Evolutionary conservation across 2,329 filamentous ascomycete genomes (phyloP), one percentile per base, ranked within the genome.

Genomic region (Trichothecium sympodiale): DNA sequence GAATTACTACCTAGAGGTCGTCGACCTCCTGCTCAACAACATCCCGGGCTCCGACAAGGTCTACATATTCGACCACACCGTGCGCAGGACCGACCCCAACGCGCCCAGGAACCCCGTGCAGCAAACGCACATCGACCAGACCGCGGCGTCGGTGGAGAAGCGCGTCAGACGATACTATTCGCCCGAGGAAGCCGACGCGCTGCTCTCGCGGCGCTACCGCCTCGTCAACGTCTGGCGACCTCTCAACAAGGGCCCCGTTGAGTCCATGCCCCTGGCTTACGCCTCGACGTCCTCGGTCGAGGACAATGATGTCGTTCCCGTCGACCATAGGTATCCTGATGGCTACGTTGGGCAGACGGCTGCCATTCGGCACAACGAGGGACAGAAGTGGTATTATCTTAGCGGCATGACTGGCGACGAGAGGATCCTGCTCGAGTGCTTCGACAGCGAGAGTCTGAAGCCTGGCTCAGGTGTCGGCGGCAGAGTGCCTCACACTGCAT

Each of bases 211-310:
- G 3, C 76, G 86, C 3, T 87, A 85, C 56, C 74, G 86, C 41
- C 84, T 94, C 50, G 74, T 94, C 55, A 94, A 94, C 46, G 80
- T 94, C 33, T 94, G 87, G 87, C 70, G 83, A 0, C 77, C 78
- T 13, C 59, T 75, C 8, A 73, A 69, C 56, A 55, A 57, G 45
- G 61, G 64, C 26, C 74, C 79, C 3, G 69, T 83, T 6, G 74
- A 77, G 38, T 70, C 81, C 31, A 74, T 69, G 46, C 83, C 83
- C 2, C 64, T 87, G 1, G 79, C 76, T 0, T 76, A 85, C 25
- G 73, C 81, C 1, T 79, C 80, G 33, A 79, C 77, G 52, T 61
- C 71, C 2, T 70, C 69, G 0, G 70, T 83, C 1, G 49, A 57
- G 1, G 69, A 82, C 34, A 61, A 64, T 0, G 82, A 88, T 44